These are phyloP conservation scores for Blastomyces silverae DNA, from an alignment of 2,329 filamentous ascomycete genomes.

Conservation along the genomic window DNA sequence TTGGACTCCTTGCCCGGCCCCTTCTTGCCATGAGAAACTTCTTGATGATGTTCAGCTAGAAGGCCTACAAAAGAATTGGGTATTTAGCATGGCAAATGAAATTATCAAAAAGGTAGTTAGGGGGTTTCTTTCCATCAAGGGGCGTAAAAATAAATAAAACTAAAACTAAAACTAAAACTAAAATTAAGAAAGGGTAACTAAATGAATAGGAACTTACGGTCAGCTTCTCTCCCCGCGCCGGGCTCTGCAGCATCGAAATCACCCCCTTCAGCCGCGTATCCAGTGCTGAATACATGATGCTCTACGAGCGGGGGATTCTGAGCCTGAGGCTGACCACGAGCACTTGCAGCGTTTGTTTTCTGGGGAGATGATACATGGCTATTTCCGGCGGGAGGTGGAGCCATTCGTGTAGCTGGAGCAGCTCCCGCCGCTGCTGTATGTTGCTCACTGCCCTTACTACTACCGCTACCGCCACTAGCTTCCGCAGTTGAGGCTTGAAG, in stretches of 20 bases:
- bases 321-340: conserved; percentile 6
- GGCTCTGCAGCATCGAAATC: conserved; percentile 41
- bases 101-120: background rate
- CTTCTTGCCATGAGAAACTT: background rate
- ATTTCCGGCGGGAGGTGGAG: background rate
- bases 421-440: background rate
- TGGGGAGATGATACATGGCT: background rate
- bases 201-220: conserved; percentile 44
- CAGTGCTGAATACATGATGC: conserved; percentile 53
- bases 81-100: background rate
- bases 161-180: background rate
- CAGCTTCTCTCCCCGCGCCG: conserved; percentile 60
- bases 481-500: background rate
- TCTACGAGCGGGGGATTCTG: conserved; percentile 45
- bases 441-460: background rate
- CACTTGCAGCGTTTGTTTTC: background rate
- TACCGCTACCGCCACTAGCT: background rate
- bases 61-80: background rate
- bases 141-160: no score
- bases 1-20: background rate
- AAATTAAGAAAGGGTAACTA: background rate
- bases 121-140: background rate
- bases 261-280: conserved; percentile 58
- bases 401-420: background rate
- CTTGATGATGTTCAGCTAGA: background rate